Conservation (phyloP, 495 filamentous ascomycete genomes). For the Penicillium mononematosum region DNA sequence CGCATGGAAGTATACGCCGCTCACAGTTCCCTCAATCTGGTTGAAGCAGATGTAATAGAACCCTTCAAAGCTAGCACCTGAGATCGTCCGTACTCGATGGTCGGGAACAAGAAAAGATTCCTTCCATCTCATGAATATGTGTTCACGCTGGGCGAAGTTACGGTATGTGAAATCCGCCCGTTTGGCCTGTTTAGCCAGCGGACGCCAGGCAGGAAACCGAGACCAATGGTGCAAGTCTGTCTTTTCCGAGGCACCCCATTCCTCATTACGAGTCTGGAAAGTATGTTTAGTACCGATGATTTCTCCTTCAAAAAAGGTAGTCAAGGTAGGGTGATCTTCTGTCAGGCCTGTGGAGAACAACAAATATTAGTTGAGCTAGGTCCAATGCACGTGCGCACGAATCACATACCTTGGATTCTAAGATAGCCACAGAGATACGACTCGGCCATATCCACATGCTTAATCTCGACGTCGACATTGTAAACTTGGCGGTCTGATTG, state of each 20-base stretch:
- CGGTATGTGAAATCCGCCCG: constrained; percentile 71
- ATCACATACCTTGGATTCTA: constrained; percentile 81
- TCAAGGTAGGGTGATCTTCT: constrained; percentile 91
- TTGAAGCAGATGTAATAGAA: constrained; percentile 99
- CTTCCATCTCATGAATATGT: constrained; percentile 99
- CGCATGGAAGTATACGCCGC: constrained; percentile 95
- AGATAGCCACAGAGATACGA: constrained; percentile 96
- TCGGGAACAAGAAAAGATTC: constrained; percentile 97
- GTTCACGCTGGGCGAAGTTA: constrained; percentile 71
- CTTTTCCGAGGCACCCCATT: constrained; percentile 91
- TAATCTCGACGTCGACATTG: constrained; percentile 94
- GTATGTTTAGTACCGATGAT: constrained; percentile 94
- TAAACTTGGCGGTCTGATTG: constrained; percentile 88
- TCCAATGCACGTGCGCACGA: constrained; percentile 20
- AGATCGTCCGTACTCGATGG: constrained; percentile 84
- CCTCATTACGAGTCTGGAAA: constrained; percentile 84
- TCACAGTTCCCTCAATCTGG: constrained; percentile 78
- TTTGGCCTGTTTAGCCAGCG: constrained; percentile 71
- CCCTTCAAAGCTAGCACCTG: constrained; percentile 93
- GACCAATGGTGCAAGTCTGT: constrained; percentile 93
- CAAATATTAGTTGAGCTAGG: constrained; percentile 11
- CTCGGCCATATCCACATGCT: constrained; percentile 91
- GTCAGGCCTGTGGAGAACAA: constrained; percentile 66
- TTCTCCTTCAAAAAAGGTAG: constrained; percentile 98
- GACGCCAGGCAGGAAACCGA: constrained; percentile 82